Conservation (phyloP, 257 asterid species). For the Cinchona pubescens region DNA sequence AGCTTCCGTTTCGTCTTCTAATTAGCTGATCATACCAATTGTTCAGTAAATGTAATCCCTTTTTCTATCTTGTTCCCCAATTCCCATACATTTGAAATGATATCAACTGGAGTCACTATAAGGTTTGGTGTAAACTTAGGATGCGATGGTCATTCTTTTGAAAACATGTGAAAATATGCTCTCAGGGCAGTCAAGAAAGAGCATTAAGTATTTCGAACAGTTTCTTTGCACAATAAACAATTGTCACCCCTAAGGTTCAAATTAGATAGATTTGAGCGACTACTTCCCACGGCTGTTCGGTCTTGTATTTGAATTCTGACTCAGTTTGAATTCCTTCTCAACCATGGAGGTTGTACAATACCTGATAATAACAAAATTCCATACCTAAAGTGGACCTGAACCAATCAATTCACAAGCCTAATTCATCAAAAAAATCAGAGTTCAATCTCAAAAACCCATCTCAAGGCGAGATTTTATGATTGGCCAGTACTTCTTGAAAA, state of each 20-base stretch:
- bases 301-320: too few relatives aligned
- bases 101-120: not conserved
- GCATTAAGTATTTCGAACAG: not conserved
- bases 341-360: too few relatives aligned
- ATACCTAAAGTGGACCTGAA: not conserved
- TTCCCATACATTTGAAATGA: not conserved
- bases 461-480: too few relatives aligned
- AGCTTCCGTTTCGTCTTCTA: not conserved
- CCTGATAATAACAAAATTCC: not conserved
- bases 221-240: not conserved
- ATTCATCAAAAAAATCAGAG: too few relatives aligned
- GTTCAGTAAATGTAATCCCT: not conserved
- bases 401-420: not conserved
- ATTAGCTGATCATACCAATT: not conserved
- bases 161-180: not conserved
- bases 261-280: too few relatives aligned
- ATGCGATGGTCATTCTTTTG: too few relatives aligned
- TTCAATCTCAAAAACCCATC: too few relatives aligned
- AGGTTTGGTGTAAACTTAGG: not conserved
- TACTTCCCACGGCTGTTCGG: too few relatives aligned
- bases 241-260: not conserved
- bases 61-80: not conserved
- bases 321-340: not conserved
- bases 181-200: too few relatives aligned
- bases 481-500: too few relatives aligned